phyloP scores from a whole-genome alignment of 495 filamentous ascomycete genomes.

The Choiromyces venosus region DNA sequence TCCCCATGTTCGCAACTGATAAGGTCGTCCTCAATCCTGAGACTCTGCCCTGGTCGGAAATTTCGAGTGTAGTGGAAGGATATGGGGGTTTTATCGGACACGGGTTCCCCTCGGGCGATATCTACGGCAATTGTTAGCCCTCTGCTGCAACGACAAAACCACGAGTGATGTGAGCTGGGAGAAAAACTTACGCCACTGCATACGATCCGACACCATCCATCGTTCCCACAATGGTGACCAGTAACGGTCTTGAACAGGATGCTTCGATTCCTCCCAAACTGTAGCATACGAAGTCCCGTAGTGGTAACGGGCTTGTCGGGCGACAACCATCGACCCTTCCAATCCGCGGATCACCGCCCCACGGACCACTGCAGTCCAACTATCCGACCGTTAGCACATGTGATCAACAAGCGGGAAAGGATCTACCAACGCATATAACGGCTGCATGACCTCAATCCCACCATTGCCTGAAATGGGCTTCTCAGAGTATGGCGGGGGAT shows the following conservation, averaged over 20 bases:
- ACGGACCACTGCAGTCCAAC: conserved; percentile 67
- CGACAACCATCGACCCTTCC: conserved; percentile 66
- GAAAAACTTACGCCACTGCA: conserved; percentile 67
- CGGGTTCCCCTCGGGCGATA: conserved; percentile 54
- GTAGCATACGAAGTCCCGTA: conserved; percentile 76
- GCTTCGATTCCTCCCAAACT: conserved; percentile 64
- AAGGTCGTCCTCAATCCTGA: conserved; percentile 66
- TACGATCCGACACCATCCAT: conserved; percentile 73
- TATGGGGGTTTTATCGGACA: conserved; percentile 61
- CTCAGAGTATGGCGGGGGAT: conserved; percentile 61
- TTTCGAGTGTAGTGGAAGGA: conserved; percentile 75
- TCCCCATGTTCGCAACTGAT: conserved; percentile 63
- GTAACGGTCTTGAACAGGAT: conserved; percentile 61
- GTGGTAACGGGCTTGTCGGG: conserved; percentile 61
- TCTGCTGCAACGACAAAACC: not conserved
- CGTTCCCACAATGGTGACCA: conserved; percentile 72
- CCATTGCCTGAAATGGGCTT: conserved; percentile 52
- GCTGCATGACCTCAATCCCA: conserved; percentile 68
- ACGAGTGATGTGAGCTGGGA: not conserved
- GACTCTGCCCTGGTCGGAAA: conserved; percentile 61
- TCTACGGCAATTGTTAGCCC: conserved; percentile 12
- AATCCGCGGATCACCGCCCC: conserved; percentile 63
- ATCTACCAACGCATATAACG: conserved; percentile 53
- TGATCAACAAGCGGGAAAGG: not conserved
- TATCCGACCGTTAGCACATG: not conserved